These are phyloP conservation scores for Blastocystis sp. DNA, from an alignment of 352 stramenopile species.

Conservation along the genomic window DNA sequence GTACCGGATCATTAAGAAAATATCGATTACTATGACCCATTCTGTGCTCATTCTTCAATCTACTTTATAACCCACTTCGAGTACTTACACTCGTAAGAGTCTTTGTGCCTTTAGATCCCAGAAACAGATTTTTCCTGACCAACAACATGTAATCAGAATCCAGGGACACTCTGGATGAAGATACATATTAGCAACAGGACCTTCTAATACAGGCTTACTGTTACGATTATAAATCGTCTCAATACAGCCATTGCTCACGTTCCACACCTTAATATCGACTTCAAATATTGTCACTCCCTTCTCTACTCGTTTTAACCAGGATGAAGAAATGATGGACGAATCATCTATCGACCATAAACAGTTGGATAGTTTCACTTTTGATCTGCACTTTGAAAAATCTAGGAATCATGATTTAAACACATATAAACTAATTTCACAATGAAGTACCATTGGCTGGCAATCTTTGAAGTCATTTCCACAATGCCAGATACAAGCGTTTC, in stretches of 20 bases:
- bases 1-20: conserved; percentile 43
- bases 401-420: neutral
- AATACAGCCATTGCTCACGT: neutral
- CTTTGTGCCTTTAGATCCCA: neutral
- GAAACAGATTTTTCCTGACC: conserved; percentile 43
- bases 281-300: conserved; percentile 24
- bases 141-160: conserved; percentile 43
- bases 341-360: conserved; percentile 37
- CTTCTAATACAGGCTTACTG: neutral
- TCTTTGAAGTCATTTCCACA: neutral
- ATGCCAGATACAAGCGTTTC: conserved; percentile 42
- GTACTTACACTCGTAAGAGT: neutral
- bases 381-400: conserved; percentile 51
- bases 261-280: conserved; percentile 54
- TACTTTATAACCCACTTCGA: neutral
- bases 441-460: neutral
- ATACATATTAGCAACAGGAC: conserved; percentile 55
- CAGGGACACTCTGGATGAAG: neutral
- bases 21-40: conserved; percentile 59
- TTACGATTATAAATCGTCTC: neutral
- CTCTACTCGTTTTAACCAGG: conserved; percentile 52
- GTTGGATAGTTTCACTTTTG: conserved; percentile 49
- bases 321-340: conserved; percentile 10
- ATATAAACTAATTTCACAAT: conserved; percentile 46
- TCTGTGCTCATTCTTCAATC: neutral